A percentile compares a stretch with the other conserved stretches of the same genome.
These are phyloP conservation scores for Andrographis paniculata DNA, from an alignment of 305 asterid genomes.

Conservation along the genomic window DNA sequence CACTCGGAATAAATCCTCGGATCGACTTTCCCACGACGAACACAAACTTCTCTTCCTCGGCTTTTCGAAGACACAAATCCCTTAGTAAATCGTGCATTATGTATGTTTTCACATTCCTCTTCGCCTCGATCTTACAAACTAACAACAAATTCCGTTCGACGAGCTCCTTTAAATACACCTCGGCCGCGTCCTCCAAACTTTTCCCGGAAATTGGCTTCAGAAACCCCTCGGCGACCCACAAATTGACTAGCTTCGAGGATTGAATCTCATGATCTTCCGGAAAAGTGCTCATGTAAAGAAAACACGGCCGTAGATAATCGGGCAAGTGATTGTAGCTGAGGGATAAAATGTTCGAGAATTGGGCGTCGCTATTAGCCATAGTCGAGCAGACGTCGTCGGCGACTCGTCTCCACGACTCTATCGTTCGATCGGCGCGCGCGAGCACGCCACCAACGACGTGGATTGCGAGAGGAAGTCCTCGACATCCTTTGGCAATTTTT, in stretches of 20 bases:
- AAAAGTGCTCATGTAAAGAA: background rate
- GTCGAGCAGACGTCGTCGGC: background rate
- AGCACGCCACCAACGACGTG: background rate
- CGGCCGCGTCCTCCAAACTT: constrained; percentile 13
- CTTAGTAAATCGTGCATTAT: background rate
- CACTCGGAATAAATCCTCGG: too few species aligned
- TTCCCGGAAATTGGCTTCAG: constrained; percentile 4
- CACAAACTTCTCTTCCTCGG: background rate
- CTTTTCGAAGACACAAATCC: background rate
- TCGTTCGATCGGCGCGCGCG: background rate
- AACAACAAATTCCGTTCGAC: background rate
- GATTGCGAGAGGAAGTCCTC: background rate
- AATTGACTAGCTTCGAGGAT: background rate
- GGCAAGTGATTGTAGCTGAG: background rate
- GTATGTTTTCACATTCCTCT: background rate
- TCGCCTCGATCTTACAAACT: background rate
- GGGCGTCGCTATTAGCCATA: background rate
- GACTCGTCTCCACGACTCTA: background rate
- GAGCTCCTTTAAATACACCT: background rate
- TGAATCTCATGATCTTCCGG: background rate
- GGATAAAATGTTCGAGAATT: background rate
- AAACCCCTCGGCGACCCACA: constrained; percentile 12
- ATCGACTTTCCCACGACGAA: too few species aligned
- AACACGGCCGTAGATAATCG: background rate
- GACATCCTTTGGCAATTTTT: background rate